Conservation (phyloP, 371 early-diverging fungal species). For the Circinella umbellata region DNA sequence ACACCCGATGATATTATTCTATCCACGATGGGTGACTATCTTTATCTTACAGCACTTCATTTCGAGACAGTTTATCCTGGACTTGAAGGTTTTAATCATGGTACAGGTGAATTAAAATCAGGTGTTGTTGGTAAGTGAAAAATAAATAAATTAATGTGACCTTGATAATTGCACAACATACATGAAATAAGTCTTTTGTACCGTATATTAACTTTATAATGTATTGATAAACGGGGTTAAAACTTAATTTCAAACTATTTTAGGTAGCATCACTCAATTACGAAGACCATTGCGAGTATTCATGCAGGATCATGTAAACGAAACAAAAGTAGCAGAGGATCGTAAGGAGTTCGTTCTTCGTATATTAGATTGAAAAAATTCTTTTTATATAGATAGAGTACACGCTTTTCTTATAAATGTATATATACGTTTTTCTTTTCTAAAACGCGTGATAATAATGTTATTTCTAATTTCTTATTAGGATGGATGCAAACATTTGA, state of each 20-base stretch:
- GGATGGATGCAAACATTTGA: constrained; percentile 34
- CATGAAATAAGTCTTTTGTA: too few species aligned
- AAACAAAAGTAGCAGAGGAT: constrained; percentile 2
- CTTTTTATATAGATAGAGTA: too few species aligned
- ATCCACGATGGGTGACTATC: constrained; percentile 5
- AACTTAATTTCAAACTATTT: too few species aligned
- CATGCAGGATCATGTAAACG: constrained; percentile 3
- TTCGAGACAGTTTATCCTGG: constrained; percentile 6
- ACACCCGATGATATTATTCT: constrained; percentile 16
- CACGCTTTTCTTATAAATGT: too few species aligned
- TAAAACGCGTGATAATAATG: too few species aligned
- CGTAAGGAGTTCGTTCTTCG: not conserved
- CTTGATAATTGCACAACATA: too few species aligned
- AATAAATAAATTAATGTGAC: too few species aligned
- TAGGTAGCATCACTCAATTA: constrained; percentile 4
- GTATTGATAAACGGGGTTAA: too few species aligned
- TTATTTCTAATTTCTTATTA: not conserved
- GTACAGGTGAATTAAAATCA: constrained; percentile 21
- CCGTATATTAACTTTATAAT: too few species aligned
- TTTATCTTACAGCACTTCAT: constrained; percentile 12
- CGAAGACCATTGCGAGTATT: not conserved
- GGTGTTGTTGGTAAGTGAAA: constrained; percentile 21
- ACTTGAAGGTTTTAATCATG: constrained; percentile 11
- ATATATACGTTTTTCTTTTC: too few species aligned
- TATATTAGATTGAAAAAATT: too few species aligned